Base-by-base conservation (phyloP, 139 green algal species). In the Chlorella sp. region DNA sequence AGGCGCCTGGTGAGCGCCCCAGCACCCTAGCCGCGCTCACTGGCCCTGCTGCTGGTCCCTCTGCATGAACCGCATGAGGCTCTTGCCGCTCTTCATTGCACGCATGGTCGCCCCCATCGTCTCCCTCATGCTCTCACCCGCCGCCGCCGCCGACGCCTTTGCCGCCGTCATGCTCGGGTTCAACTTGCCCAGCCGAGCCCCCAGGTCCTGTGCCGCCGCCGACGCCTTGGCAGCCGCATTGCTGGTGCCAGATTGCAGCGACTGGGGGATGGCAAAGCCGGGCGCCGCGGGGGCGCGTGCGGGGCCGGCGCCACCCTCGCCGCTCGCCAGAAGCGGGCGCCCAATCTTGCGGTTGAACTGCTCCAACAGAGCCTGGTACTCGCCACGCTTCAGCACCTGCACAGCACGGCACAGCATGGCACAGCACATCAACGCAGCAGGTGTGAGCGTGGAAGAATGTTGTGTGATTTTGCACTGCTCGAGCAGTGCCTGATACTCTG, bases 121-220 rank as follows among this genome's bases (percentile, higher is more conserved):
- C 77, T 93, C 91, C 12, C 91, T 84, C 88, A 93, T 85, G 88
- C 91, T 93, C 71, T 92, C 91, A 24, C 81, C 57, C 32, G 88
- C 88, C 3, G 90, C 90, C 39, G 88, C 73, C 21, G 78, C 86
- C 3, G 53, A 83, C 28, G 87, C 87, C 61, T 83, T 86, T 32
- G 87, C 78, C 16, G 87, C 87, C 7, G 60, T 76, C 30, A 86
- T n/a, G 87, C 81, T 86, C 36, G 87, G 61, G 61, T 69, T 81
- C 24, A 73, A 24, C 68, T 83, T 77, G 57, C 84, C 84, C 84
- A 92, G 75, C 21, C 88, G 82, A 4, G 87, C 34, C 15, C 87
- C 91, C 81, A 91, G 66, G 32, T 93, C 91, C 88, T 93, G 91
- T 7, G 87, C 91, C 3, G 88, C 53, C 34, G 82, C 66, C 0